These are phyloP conservation scores for Fusarium devonianum DNA, from an alignment of 2,329 filamentous ascomycete genomes.

Conservation along the genomic window DNA sequence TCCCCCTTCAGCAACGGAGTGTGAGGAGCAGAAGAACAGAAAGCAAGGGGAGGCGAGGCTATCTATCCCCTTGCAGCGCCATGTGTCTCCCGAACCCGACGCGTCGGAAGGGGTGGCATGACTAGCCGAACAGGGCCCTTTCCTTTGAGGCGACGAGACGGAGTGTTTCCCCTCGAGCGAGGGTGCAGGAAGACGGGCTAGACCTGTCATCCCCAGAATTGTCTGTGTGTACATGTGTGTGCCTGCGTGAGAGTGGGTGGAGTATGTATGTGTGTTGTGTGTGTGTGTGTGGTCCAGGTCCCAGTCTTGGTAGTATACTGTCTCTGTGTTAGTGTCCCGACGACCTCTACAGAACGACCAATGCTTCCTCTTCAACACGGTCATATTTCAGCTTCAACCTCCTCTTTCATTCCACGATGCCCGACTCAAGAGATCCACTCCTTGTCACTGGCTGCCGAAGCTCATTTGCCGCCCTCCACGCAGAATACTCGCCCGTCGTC, in stretches of 20 bases:
- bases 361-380: too few species aligned
- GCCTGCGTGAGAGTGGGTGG: conserved; percentile 3
- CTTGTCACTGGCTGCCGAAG: not conserved
- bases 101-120: conserved; percentile 3
- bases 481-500: conserved; percentile 4
- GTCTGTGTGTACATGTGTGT: conserved; percentile 4
- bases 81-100: conserved; percentile 5
- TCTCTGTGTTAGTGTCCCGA: conserved; percentile 25
- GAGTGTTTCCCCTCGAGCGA: conserved; percentile 14
- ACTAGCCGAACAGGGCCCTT: conserved; percentile 6
- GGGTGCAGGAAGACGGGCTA: conserved; percentile 10
- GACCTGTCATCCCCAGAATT: conserved; percentile 20
- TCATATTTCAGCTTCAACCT: conserved; percentile 15
- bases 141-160: conserved; percentile 5
- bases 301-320: too few species aligned
- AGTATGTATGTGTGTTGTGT: conserved; percentile 8
- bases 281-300: not conserved
- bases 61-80: conserved; percentile 2
- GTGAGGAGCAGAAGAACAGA: not conserved
- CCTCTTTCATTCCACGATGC: too few species aligned
- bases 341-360: conserved; percentile 2
- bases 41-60: not conserved
- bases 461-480: not conserved
- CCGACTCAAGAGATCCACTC: conserved; percentile 1
- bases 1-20: not conserved